A percentile compares a stretch with the other conserved stretches of the same genome.
Conservation (phyloP, 257 asterid genomes). For the Avicennia marina region DNA sequence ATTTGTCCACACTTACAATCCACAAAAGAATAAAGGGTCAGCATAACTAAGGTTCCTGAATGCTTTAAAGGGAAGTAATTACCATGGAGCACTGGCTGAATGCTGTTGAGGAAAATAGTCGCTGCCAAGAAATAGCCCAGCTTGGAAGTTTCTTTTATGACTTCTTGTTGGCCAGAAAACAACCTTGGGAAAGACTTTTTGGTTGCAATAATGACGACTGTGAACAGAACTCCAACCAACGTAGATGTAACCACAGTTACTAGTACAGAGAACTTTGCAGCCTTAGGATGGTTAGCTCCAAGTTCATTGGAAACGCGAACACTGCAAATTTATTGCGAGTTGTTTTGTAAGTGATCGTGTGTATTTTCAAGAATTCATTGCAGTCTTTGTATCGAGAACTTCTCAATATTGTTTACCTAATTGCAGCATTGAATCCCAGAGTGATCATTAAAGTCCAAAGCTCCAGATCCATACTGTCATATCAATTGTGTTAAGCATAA, state of each 20-base stretch:
- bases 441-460: conserved; percentile 73
- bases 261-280: conserved; percentile 63
- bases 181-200: conserved; percentile 38
- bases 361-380: background rate
- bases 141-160: conserved; percentile 54
- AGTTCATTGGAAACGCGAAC: conserved; percentile 80
- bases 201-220: conserved; percentile 39
- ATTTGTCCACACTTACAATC: no score
- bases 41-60: no score
- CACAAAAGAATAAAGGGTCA: no score
- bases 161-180: conserved; percentile 48
- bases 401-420: no score
- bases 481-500: no score
- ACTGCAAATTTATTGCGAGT: conserved; percentile 50
- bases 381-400: no score
- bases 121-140: conserved; percentile 65
- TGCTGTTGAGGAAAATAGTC: conserved; percentile 67
- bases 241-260: conserved; percentile 52
- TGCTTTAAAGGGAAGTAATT: no score
- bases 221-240: conserved; percentile 48
- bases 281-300: conserved; percentile 67
- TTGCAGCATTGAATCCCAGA: conserved; percentile 84
- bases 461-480: conserved; percentile 60
- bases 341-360: background rate
- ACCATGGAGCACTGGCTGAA: conserved; percentile 86